A percentile compares a stretch with the other conserved stretches of the same genome.
These are phyloP conservation scores for Picea engelmannii DNA, from an alignment of 83 land plant species.

Conservation along the genomic window DNA sequence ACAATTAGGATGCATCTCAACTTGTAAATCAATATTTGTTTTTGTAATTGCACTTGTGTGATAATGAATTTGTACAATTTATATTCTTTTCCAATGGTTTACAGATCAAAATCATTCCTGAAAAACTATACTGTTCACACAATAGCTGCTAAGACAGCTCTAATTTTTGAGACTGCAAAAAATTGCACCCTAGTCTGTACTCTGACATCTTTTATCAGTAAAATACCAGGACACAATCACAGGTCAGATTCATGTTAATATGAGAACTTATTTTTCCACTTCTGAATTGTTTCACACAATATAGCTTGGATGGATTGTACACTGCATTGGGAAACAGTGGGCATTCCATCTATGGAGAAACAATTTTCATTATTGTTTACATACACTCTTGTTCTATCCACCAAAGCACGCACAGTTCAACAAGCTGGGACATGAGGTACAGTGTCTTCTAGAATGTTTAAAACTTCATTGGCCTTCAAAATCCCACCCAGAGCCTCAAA, in stretches of 20 bases:
- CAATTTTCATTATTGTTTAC: background rate
- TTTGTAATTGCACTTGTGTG: background rate
- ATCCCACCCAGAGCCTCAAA: background rate
- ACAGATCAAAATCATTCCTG: background rate
- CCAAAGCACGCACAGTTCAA: background rate
- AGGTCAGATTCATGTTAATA: background rate
- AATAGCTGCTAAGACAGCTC: background rate
- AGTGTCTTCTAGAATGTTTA: background rate
- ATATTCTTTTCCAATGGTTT: too few species aligned
- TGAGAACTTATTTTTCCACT: background rate
- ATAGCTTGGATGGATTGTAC: background rate
- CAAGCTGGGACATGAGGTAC: background rate
- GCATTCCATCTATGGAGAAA: background rate
- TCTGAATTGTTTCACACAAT: background rate
- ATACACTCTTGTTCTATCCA: background rate
- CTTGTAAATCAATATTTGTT: background rate
- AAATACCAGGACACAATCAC: background rate
- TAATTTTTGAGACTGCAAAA: background rate
- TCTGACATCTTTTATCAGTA: background rate
- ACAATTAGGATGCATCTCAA: background rate
- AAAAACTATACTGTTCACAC: background rate
- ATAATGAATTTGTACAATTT: background rate
- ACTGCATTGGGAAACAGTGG: background rate
- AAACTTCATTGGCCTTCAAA: conserved; percentile 7
- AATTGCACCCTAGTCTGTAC: background rate